Evolutionary conservation across 768 basidiomycete species (phyloP).

Genomic region (Tubosaeta sp.): DNA sequence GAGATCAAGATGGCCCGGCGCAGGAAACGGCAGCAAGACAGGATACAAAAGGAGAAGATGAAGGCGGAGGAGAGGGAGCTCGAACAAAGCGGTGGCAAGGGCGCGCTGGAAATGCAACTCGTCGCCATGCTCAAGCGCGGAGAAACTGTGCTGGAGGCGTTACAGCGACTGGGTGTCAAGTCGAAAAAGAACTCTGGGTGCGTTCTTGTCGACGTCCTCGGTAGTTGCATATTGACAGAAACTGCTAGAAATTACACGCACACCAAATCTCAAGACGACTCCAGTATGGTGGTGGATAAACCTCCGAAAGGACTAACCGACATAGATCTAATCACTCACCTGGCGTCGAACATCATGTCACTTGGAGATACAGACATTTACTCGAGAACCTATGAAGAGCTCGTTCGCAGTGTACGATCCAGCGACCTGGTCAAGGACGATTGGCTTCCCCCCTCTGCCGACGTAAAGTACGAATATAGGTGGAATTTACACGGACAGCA

Average conservation of each 20-base stretch:
- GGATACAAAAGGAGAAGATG: slow-evolving; percentile 62
- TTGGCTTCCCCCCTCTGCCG: slow-evolving; percentile 77
- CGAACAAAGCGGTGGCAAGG: slow-evolving; percentile 61
- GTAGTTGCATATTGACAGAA: slow-evolving; percentile 1
- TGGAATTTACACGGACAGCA: slow-evolving; percentile 60
- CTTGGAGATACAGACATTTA: slow-evolving; percentile 85
- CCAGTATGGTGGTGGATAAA: slow-evolving; percentile 52
- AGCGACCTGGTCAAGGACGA: slow-evolving; percentile 62
- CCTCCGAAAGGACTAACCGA: slow-evolving; percentile 38
- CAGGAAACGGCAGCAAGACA: slow-evolving; percentile 72
- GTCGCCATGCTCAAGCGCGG: slow-evolving; percentile 78
- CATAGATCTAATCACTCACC: slow-evolving; percentile 78
- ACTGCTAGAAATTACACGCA: slow-evolving; percentile 27
- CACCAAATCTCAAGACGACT: slow-evolving; percentile 29
- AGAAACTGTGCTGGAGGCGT: slow-evolving; percentile 85
- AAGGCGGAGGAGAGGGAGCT: slow-evolving; percentile 73
- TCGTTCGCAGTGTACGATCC: slow-evolving; percentile 70
- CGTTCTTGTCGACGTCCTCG: neutral
- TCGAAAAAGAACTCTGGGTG: slow-evolving; percentile 45
- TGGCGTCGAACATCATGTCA: slow-evolving; percentile 85
- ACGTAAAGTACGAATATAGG: slow-evolving; percentile 75
- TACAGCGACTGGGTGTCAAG: slow-evolving; percentile 75
- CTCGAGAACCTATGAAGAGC: slow-evolving; percentile 79
- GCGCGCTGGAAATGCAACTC: slow-evolving; percentile 60
- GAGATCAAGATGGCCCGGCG: slow-evolving; percentile 81